Percentiles rank a stretch among this genome's conserved stretches.
Evolutionary conservation across 2,329 filamentous ascomycete species (phyloP).

Genomic region (Cladosporium halotolerans): DNA sequence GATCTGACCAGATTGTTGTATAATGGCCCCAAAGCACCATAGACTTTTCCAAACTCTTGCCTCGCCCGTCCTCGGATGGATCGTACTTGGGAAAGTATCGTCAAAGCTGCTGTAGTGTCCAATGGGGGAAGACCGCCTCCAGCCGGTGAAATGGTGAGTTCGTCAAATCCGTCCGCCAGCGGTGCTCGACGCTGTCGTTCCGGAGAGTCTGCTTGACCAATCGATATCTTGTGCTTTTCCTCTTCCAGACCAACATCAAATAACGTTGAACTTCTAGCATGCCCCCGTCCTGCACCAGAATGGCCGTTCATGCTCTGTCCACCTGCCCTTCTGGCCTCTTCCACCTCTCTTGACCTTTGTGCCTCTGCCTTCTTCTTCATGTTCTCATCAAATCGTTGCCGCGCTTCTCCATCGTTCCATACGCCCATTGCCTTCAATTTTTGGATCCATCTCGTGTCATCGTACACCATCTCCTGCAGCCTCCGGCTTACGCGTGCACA

Average conservation of each 20-base stretch:
- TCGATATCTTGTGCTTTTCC: conserved; percentile 38
- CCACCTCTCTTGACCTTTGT: conserved; percentile 36
- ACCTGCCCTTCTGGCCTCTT: conserved; percentile 35
- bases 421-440: conserved; percentile 78
- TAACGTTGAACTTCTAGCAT: conserved; percentile 51
- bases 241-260: conserved; percentile 62
- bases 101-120: conserved; percentile 60
- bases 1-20: conserved; percentile 75
- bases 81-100: conserved; percentile 61
- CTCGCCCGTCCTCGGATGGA: conserved; percentile 81
- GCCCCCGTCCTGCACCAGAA: conserved; percentile 22
- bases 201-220: conserved; percentile 27
- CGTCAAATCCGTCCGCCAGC: conserved; percentile 70
- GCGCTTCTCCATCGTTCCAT: conserved; percentile 86
- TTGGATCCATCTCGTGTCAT: conserved; percentile 91
- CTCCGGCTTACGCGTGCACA: conserved; percentile 79
- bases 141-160: conserved; percentile 51
- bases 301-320: conserved; percentile 30
- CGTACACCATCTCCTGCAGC: conserved; percentile 97
- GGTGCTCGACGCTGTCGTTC: conserved; percentile 26
- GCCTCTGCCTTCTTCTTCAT: conserved; percentile 53
- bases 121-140: conserved; percentile 31
- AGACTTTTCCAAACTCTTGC: conserved; percentile 85
- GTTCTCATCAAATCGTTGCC: conserved; percentile 70
- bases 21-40: conserved; percentile 80